Evolutionary conservation across 768 basidiomycete genomes (phyloP), one percentile per base, ranked within the genome.

Genomic region (Phaeotremella fagi): DNA sequence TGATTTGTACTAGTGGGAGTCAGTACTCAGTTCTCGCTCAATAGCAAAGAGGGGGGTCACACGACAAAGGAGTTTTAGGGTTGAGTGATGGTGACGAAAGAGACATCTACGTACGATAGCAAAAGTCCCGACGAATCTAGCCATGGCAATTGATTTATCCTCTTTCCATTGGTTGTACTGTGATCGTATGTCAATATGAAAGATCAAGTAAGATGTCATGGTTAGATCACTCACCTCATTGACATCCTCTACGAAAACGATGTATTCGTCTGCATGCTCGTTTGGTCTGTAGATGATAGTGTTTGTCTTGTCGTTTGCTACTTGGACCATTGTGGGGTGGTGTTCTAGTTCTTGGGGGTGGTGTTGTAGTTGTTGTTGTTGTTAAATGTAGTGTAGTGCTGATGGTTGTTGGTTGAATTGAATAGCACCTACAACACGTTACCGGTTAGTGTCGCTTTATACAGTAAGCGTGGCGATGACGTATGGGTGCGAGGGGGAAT

Each of bases 91-190:
- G 11, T 22, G 18, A 6, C 20, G 12, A 11, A 41, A 18, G 9
- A 41, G 12, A 12, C 38, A 12, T 12, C 38, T 4, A 48, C 68
- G 59, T 31, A 70, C 68, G 48, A 70, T 61, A 22, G 63, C 27
- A 57, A 70, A 70, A 16, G 57, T 48, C 3, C 68, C 68, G 25
- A 70, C 49, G 45, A 70, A 67, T 48, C 63, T 53, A 16, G 68
- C 45, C 42, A 70, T 54, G 25, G 68, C 65, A 47, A 70, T 70
- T 26, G 63, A 61, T 54, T 65, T 70, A 50, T 58, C 63, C 45
- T 49, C 33, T 52, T 67, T 70, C 68, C 68, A 70, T 20, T 48
- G 43, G 47, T 70, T 55, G 63, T 64, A 70, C 68, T 70, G 44
- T 25, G 27, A 23, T 46, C 51, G 46, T 43, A 26, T n/a, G 2